Base-by-base conservation (phyloP, 2,329 filamentous ascomycete genomes). In the Diaporthe capsici region DNA sequence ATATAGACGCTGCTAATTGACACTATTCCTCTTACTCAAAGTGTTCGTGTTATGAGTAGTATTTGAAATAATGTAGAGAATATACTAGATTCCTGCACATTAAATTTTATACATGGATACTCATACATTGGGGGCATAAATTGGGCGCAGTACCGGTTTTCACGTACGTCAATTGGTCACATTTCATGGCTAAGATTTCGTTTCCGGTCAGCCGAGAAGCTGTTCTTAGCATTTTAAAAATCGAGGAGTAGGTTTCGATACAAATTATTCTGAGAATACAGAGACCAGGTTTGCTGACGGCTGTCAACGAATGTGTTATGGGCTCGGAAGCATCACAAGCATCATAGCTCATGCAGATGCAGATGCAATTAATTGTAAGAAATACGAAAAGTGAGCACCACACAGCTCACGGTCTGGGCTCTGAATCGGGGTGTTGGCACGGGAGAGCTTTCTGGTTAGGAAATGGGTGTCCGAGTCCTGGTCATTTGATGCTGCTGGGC, bases 341-440 rank as follows among this genome's bases (percentile, higher is more conserved):
- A 20, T 47, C 17, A 20, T 15, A 47, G 15, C 5, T 22, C 6
- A n/a, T n/a, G n/a, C n/a, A n/a, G n/a, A 6, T 8, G 6, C 15
- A 47, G 17, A 47, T 15, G 5, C 17, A 47, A 47, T 22, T 17
- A 22, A 6, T 47, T 2, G 0, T 3, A 3, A 1, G 6, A 20
- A 47, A 47, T 47, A 20, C 1, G 6, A 8, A 47, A 8, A 47
- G 15, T 2, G 17, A 47, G 44, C 15, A 22, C 7, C 7, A 9
- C 6, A 17, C 7, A 3, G 44, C 17, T 22, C 7, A 22, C 6
- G 0, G 7, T 49, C 7, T 22, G 20, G 4, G 20, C 7, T 22
- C 20, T 49, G 3, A 0, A 22, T 22, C 2, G 1, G 6, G 0
- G 20, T 0, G 8, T 22, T 22, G 20, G 20, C 7, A 49, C 44